These are phyloP conservation scores for button mushroom (Agaricus bisporus) DNA, from an alignment of 768 basidiomycete genomes.

Conservation along the genomic window DNA sequence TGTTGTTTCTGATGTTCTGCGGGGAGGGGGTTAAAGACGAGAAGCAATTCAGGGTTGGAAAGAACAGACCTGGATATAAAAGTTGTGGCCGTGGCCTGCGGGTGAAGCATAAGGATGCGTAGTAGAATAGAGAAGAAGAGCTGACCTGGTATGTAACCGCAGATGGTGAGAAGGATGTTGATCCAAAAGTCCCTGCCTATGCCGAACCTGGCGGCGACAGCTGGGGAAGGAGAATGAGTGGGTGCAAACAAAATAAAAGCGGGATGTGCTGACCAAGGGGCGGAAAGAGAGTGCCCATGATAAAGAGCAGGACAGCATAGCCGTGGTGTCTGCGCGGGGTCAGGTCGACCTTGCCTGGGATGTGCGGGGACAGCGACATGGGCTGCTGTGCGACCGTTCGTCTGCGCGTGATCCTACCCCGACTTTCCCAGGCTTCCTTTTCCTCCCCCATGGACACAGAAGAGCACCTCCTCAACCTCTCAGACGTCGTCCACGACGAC, in stretches of 20 bases:
- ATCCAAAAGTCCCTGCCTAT: constrained; percentile 89
- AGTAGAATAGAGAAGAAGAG: constrained; percentile 3
- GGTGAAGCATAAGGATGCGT: constrained; percentile 4
- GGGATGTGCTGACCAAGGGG: not conserved
- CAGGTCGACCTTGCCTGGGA: constrained; percentile 48
- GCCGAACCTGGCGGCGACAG: constrained; percentile 91
- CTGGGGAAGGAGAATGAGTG: constrained; percentile 32
- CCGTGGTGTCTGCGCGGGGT: constrained; percentile 76
- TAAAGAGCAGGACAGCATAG: constrained; percentile 74
- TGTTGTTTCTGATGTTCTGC: constrained; percentile 94
- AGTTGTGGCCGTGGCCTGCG: constrained; percentile 85
- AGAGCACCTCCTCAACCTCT: constrained; percentile 66
- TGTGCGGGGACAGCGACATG: constrained; percentile 25
- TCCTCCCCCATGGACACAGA: constrained; percentile 41
- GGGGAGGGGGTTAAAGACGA: constrained; percentile 3
- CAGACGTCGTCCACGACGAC: constrained; percentile 82
- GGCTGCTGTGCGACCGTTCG: constrained; percentile 1
- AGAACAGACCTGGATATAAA: constrained; percentile 72
- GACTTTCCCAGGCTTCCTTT: constrained; percentile 6
- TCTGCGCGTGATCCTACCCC: constrained; percentile 4
- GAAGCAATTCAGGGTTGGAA: not conserved
- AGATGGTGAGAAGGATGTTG: constrained; percentile 82
- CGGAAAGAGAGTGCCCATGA: constrained; percentile 76
- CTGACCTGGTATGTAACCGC: constrained; percentile 84
- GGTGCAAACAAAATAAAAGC: constrained; percentile 5